Conservation (phyloP, 225 moss, liverwort and hornwort species). For the Anthoceros angustus region DNA sequence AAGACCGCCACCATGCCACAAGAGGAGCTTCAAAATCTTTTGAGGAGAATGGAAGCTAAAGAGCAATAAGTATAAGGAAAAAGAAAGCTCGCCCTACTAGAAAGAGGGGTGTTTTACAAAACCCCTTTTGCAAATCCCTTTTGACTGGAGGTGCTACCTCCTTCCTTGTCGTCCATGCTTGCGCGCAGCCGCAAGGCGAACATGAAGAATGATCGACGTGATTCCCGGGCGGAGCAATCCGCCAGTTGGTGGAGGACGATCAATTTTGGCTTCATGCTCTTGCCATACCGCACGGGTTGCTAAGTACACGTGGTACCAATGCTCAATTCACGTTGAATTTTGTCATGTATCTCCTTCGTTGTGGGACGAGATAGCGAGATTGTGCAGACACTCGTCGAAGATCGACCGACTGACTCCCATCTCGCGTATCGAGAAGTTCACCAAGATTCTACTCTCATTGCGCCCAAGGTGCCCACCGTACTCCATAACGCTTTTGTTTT, state of each 20-base stretch:
- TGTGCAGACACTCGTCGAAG: background rate
- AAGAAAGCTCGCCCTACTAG: no score
- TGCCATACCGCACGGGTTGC: background rate
- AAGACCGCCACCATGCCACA: no score
- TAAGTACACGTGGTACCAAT: background rate
- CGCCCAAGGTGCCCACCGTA: background rate
- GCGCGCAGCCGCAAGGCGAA: background rate
- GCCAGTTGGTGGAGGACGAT: background rate
- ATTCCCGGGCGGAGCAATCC: background rate
- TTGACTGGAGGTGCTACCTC: no score
- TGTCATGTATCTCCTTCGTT: background rate
- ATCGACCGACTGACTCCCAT: background rate
- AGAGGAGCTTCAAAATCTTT: no score
- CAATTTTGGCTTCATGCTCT: background rate
- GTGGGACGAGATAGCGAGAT: background rate
- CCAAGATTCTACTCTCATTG: background rate
- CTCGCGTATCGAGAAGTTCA: background rate
- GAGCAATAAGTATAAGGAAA: no score
- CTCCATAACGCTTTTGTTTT: no score
- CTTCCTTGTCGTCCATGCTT: background rate
- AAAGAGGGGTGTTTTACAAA: no score
- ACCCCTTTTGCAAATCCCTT: no score
- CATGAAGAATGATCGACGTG: background rate
- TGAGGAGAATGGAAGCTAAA: no score
- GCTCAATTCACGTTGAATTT: background rate